Conservation (phyloP, 345 rosid species). For the Limnanthes douglasii region DNA sequence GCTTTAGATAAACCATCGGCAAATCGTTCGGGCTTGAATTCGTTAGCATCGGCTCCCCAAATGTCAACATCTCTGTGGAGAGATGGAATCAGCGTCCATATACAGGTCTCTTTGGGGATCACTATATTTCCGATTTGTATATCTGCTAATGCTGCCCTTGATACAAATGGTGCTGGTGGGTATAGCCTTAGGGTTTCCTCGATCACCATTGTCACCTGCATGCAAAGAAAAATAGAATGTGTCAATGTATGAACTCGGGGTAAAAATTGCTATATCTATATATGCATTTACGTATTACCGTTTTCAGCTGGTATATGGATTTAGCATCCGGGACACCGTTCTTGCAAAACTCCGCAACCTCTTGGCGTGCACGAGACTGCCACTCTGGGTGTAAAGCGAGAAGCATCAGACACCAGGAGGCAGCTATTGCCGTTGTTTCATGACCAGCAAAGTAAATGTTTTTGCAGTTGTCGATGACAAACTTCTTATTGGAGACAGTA, state of each 20-base stretch:
- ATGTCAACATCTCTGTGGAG: slow-evolving; percentile 46
- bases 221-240: not conserved
- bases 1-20: slow-evolving; percentile 52
- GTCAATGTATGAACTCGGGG: not conserved
- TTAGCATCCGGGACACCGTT: slow-evolving; percentile 25
- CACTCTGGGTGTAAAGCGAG: slow-evolving; percentile 65
- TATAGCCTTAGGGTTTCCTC: slow-evolving; percentile 52
- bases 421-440: slow-evolving; percentile 58
- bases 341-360: slow-evolving; percentile 28
- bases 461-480: slow-evolving; percentile 77
- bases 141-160: slow-evolving; percentile 55
- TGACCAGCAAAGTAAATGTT: slow-evolving; percentile 78
- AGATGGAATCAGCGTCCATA: slow-evolving; percentile 43
- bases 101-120: slow-evolving; percentile 41
- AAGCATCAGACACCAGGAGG: slow-evolving; percentile 81
- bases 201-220: slow-evolving; percentile 47
- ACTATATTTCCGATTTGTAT: slow-evolving; percentile 31
- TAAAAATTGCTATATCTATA: not conserved
- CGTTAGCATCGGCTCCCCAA: slow-evolving; percentile 66
- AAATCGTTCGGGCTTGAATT: slow-evolving; percentile 66
- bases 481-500: slow-evolving; percentile 28
- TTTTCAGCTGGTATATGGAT: slow-evolving; percentile 32
- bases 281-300: slow-evolving; percentile 13
- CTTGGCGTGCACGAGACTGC: slow-evolving; percentile 47
- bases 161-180: slow-evolving; percentile 50